Evolutionary conservation across 2,329 filamentous ascomycete genomes (phyloP), one percentile per base, ranked within the genome.

Genomic region (Proliferodiscus dingleyae): DNA sequence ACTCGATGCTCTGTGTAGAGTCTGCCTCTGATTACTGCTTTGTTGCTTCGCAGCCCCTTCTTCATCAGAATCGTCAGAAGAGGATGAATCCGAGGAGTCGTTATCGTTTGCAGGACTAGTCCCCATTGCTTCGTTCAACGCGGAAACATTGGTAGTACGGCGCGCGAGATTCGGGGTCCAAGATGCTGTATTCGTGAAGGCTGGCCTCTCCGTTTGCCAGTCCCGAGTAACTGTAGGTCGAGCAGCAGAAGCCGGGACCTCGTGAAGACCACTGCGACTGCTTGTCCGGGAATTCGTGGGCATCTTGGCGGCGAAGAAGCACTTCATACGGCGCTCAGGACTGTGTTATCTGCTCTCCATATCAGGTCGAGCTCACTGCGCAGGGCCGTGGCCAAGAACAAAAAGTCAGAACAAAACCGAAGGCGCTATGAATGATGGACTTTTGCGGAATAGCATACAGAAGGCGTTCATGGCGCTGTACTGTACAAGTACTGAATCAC

Each of bases 141-240:
- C 37, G n/a, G 58, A 57, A 7, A 46, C 46, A 30, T 59, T 56
- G 10, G 59, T 62, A 18, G 44, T 41, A 15, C 49, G 39, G 32
- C 58, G 50, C 13, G 34, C 49, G 18, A 59, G 21, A 11, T 37
- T 41, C 5, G 52, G 46, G 6, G 46, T 40, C 13, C 47, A 37
- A 11, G 56, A 58, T 6, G 39, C 24, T 32, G 50, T 56, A 5
- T 48, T 49, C n/a, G 48, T 47, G 11, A 50, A 32, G 37, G 45
- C 29, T 19, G 56, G 58, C 43, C 55, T 45, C 26, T 58, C 55
- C 11, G 60, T 61, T 39, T 56, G 52, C 56, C 53, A 56, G 43
- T 41, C 45, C 45, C 47, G 54, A 5, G 53, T 38, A 5, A 56
- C 43, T 5, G 36, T 30, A 16, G 53, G 55, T 32, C 55, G 32